Evolutionary conservation across 768 basidiomycete genomes (phyloP).

Genomic region (Rubroboletus satanas): DNA sequence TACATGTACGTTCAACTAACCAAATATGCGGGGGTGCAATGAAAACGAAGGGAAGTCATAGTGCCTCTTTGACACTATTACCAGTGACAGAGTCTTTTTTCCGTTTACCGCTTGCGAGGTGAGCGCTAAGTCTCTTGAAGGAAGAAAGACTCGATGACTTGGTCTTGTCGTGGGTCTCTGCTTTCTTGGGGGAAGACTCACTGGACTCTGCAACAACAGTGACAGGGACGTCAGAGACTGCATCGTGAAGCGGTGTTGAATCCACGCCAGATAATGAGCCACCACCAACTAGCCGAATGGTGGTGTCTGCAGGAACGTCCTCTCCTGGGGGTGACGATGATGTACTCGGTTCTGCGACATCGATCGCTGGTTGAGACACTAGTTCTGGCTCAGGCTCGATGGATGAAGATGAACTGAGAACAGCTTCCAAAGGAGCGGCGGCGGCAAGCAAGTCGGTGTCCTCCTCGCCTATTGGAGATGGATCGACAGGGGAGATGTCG

Average conservation of each 20-base stretch:
- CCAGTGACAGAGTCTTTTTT: slow-evolving; percentile 52
- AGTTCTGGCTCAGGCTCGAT: slow-evolving; percentile 6
- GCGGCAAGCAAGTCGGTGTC: slow-evolving; percentile 52
- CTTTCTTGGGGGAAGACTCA: slow-evolving; percentile 27
- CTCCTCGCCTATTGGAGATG: slow-evolving; percentile 23
- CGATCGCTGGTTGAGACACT: background rate
- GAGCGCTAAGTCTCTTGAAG: slow-evolving; percentile 52
- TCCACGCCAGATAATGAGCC: slow-evolving; percentile 38
- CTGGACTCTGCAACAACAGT: slow-evolving; percentile 35
- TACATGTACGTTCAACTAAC: slow-evolving; percentile 22
- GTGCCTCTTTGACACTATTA: slow-evolving; percentile 42
- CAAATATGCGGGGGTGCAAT: slow-evolving; percentile 9
- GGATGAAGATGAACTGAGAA: slow-evolving; percentile 31
- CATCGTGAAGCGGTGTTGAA: slow-evolving; percentile 29
- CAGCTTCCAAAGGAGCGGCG: slow-evolving; percentile 34
- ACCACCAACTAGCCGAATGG: slow-evolving; percentile 58
- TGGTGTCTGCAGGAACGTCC: slow-evolving; percentile 35
- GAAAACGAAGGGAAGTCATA: slow-evolving; percentile 20
- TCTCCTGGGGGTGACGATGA: slow-evolving; percentile 11
- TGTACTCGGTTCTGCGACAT: slow-evolving; percentile 9
- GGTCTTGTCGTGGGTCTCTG: slow-evolving; percentile 47
- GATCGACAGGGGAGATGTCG: slow-evolving; percentile 17
- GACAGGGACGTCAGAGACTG: slow-evolving; percentile 38
- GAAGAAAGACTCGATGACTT: slow-evolving; percentile 49
- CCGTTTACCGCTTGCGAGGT: slow-evolving; percentile 38